These are phyloP conservation scores for Lipomyces starkeyi DNA, from an alignment of 805 yeast species.

Conservation along the genomic window DNA sequence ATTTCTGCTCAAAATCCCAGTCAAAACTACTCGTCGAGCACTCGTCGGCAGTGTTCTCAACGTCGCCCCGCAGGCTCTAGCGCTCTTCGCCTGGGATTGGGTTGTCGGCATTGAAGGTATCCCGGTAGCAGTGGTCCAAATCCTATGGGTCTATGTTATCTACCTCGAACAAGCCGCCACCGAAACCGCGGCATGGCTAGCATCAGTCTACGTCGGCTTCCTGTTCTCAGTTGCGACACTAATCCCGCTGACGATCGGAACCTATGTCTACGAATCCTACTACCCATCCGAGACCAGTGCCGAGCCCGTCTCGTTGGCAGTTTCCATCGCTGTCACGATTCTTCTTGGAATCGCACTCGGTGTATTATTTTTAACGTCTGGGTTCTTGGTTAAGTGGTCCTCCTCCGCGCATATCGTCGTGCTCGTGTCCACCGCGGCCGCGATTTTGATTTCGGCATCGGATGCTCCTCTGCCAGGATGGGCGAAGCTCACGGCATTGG, in stretches of 20 bases:
- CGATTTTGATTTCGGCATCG: constrained; percentile 18
- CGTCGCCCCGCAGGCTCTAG: constrained; percentile 28
- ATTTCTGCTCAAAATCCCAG: constrained; percentile 23
- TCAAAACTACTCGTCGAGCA: constrained; percentile 21
- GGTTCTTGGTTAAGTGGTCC: constrained; percentile 32
- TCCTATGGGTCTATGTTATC: constrained; percentile 27
- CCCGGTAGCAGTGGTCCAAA: constrained; percentile 31
- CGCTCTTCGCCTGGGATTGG: constrained; percentile 33
- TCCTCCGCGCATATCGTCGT: constrained; percentile 35
- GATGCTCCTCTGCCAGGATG: constrained; percentile 12
- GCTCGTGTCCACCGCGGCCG: constrained; percentile 33
- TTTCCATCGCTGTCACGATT: background rate
- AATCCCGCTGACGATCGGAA: constrained; percentile 10
- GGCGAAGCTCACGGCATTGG: constrained; percentile 13
- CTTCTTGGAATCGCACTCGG: constrained; percentile 19
- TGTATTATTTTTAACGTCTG: constrained; percentile 26
- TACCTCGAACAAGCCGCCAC: constrained; percentile 35
- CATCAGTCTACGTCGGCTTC: constrained; percentile 34
- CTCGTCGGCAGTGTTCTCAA: constrained; percentile 25
- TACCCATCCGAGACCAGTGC: background rate
- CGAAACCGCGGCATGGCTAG: constrained; percentile 34
- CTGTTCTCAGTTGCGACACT: constrained; percentile 21
- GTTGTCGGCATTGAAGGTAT: constrained; percentile 24
- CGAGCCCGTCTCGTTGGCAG: constrained; percentile 1
- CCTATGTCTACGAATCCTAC: constrained; percentile 11